Conservation (phyloP, 1,139 yeast genomes). For the Zygosaccharomyces sapae region DNA sequence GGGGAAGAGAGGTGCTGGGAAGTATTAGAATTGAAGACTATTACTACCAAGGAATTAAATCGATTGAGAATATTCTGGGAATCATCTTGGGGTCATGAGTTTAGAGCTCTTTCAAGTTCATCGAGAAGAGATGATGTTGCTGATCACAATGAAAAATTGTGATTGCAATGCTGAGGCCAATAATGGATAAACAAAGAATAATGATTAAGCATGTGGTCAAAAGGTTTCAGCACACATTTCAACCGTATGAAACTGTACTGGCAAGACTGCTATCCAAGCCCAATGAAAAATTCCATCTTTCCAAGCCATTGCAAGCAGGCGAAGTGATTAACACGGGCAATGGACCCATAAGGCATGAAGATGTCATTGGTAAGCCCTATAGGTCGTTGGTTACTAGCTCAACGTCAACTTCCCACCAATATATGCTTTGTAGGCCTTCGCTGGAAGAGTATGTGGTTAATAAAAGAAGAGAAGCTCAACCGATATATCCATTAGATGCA, state of each 20-base stretch:
- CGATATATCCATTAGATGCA: constrained; percentile 48
- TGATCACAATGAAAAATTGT: neutral
- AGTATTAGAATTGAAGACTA: constrained; percentile 13
- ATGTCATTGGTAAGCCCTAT: constrained; percentile 36
- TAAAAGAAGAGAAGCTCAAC: constrained; percentile 44
- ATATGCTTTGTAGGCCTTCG: constrained; percentile 40
- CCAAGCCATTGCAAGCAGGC: constrained; percentile 26
- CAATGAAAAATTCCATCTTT: constrained; percentile 25
- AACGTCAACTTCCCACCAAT: constrained; percentile 20
- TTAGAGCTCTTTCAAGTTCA: constrained; percentile 7
- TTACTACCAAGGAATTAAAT: constrained; percentile 15
- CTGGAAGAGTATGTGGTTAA: constrained; percentile 44
- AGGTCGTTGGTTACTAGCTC: constrained; percentile 26
- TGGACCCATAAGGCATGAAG: constrained; percentile 38
- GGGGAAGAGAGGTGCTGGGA: constrained; percentile 12
- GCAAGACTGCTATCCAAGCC: constrained; percentile 14
- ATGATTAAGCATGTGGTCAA: constrained; percentile 1
- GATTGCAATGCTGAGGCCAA: neutral
- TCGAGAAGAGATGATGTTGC: neutral
- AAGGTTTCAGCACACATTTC: constrained; percentile 8
- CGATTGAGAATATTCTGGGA: constrained; percentile 13
- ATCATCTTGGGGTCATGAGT: constrained; percentile 14
- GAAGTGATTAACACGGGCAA: constrained; percentile 20
- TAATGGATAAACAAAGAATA: constrained; percentile 2
- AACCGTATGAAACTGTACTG: constrained; percentile 10